Evolutionary conservation across 805 yeast species (phyloP).

Genomic region (Deakozyma indianensis): DNA sequence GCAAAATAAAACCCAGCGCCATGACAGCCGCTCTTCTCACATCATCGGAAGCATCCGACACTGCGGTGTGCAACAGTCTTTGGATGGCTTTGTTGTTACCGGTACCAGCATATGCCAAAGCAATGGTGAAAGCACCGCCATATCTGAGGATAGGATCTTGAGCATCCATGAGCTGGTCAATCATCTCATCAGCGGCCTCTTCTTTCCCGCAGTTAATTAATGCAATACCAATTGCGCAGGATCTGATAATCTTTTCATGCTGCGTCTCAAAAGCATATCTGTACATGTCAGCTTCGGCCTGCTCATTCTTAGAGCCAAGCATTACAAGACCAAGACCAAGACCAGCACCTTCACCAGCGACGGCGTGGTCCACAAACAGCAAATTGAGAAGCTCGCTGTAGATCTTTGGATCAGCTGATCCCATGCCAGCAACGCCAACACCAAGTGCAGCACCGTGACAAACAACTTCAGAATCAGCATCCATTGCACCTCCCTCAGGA

Average conservation of each 20-base stretch:
- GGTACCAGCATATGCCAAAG: constrained; percentile 93
- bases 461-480: constrained; percentile 62
- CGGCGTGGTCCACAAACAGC: constrained; percentile 78
- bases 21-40: constrained; percentile 94
- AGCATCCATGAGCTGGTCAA: constrained; percentile 51
- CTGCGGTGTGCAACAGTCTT: constrained; percentile 80
- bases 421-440: constrained; percentile 95
- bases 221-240: constrained; percentile 83
- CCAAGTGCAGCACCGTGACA: constrained; percentile 95
- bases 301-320: constrained; percentile 76
- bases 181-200: constrained; percentile 57
- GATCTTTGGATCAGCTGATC: constrained; percentile 54
- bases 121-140: constrained; percentile 91
- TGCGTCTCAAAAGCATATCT: constrained; percentile 88
- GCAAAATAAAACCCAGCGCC: constrained; percentile 77
- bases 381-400: constrained; percentile 76
- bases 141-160: constrained; percentile 80
- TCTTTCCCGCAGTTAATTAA: constrained; percentile 76
- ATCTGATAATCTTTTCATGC: constrained; percentile 89
- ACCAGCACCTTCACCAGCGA: constrained; percentile 94
- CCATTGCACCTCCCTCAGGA: constrained; percentile 25
- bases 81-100: constrained; percentile 81
- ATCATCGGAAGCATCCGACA: constrained; percentile 89
- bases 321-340: constrained; percentile 89
- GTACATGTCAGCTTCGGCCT: constrained; percentile 64